Evolutionary conservation across 306 rosid species (phyloP).

Genomic region (Quercus gilva): DNA sequence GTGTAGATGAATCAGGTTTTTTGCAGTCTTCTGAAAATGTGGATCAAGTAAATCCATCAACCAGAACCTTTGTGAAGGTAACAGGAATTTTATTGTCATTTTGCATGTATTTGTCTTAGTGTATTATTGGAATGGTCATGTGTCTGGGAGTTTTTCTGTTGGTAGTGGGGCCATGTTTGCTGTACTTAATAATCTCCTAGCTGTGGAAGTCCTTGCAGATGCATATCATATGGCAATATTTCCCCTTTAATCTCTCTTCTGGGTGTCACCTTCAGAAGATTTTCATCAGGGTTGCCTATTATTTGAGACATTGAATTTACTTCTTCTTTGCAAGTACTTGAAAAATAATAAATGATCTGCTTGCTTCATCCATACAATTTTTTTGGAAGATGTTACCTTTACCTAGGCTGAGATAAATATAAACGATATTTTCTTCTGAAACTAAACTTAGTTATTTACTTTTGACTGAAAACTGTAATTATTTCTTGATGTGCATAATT

Average conservation of each 20-base stretch:
- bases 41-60: conserved; percentile 59
- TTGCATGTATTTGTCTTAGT: background rate
- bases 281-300: no score
- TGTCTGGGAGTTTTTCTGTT: background rate
- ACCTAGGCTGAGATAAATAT: background rate
- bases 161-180: background rate
- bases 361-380: background rate
- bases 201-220: background rate
- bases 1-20: conserved; percentile 68
- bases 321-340: no score
- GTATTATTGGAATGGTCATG: background rate
- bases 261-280: no score
- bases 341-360: no score
- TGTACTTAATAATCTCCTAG: background rate
- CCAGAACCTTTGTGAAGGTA: conserved; percentile 70
- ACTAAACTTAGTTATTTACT: background rate
- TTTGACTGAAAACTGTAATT: background rate
- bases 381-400: background rate
- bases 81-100: background rate
- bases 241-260: no score
- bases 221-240: no score
- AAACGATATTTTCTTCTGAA: background rate
- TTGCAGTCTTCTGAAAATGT: conserved; percentile 58
- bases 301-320: no score
- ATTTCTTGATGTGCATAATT: background rate